These are phyloP conservation scores for Sparassis latifolia DNA, from an alignment of 1,284 basidiomycete species.

Conservation along the genomic window DNA sequence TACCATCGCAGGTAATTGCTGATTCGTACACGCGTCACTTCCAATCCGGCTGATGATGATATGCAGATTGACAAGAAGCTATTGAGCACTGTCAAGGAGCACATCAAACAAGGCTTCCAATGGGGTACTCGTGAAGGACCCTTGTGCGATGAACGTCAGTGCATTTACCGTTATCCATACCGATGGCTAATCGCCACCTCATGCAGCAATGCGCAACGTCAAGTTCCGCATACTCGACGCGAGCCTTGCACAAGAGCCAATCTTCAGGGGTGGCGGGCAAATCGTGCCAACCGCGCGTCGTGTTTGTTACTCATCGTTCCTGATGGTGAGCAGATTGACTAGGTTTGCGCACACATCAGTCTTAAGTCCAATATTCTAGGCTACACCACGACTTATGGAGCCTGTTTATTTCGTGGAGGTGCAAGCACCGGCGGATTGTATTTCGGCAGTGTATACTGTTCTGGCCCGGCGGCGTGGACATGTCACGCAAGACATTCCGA, in stretches of 20 bases:
- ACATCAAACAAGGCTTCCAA: constrained; percentile 98
- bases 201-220: constrained; percentile 90
- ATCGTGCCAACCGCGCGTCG: constrained; percentile 56
- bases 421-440: constrained; percentile 96
- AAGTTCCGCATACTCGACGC: constrained; percentile 96
- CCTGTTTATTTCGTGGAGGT: constrained; percentile 99
- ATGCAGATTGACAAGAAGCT: constrained; percentile 87
- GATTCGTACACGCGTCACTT: background rate
- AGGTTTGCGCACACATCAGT: background rate
- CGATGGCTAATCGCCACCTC: constrained; percentile 5
- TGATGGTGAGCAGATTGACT: constrained; percentile 61
- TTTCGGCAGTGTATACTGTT: constrained; percentile 96
- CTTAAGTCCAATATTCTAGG: constrained; percentile 38
- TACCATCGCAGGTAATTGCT: constrained; percentile 77
- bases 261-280: constrained; percentile 75
- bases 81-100: constrained; percentile 85
- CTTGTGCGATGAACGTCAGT: constrained; percentile 95
- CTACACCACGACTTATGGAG: constrained; percentile 89
- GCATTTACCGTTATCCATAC: constrained; percentile 2
- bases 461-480: constrained; percentile 95
- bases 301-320: constrained; percentile 98
- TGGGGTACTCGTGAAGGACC: constrained; percentile 98
- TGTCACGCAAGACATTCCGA: constrained; percentile 95
- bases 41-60: constrained; percentile 2
- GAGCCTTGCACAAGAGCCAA: constrained; percentile 87